Base-by-base conservation (phyloP, 345 rosid genomes). In the Corchorus capsularis region DNA sequence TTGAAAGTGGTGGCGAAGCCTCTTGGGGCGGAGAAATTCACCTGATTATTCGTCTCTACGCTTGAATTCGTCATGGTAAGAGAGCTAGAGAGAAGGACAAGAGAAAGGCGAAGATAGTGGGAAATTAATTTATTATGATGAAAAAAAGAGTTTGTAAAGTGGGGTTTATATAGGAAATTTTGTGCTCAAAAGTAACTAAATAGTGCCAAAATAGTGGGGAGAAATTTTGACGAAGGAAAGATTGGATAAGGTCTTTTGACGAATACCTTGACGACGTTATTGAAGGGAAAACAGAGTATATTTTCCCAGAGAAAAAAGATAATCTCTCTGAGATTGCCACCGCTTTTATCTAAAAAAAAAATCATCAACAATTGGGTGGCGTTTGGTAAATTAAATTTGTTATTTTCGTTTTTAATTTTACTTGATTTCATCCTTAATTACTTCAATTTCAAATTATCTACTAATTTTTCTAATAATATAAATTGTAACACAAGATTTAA, bases 1-100 rank as follows among this genome's bases (percentile, higher is more conserved):
- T 79, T 78, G 56, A 95, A 78, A 3, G 80, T 87, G 0, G 75
- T 52, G 1, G 16, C 15, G 65, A 93, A 95, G 34, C 82, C 77
- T 72, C 94, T 85, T 0, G 94, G 95, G 6, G 72, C 1, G 1
- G 85, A 52, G 85, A 89, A 93, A 46, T 87, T 95, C 35, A 95
- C 89, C 74, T 4, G 27, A 27, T 27, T 39, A 39, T 39, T 39
- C 43, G 27, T 37, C 0, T 61, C 81, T n/a, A n/a, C n/a, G 5
- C 16, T 68, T 2, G 46, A 22, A 62, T 16, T 49, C 8, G 77
- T 12, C 77, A 73, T 73, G 57, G 46, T 27, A 16, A 35, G 5
- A 0, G 3, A 10, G 70, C 22, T 10, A 17, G 15, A 45, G 5
- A 59, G 19, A 59, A 10, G 5, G 34, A 9, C 1, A 4, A 0